A percentile compares a stretch with the other conserved stretches of the same genome.
These are phyloP conservation scores for Globisporangium uncinulatum DNA, from an alignment of 352 stramenopile species.

Conservation along the genomic window DNA sequence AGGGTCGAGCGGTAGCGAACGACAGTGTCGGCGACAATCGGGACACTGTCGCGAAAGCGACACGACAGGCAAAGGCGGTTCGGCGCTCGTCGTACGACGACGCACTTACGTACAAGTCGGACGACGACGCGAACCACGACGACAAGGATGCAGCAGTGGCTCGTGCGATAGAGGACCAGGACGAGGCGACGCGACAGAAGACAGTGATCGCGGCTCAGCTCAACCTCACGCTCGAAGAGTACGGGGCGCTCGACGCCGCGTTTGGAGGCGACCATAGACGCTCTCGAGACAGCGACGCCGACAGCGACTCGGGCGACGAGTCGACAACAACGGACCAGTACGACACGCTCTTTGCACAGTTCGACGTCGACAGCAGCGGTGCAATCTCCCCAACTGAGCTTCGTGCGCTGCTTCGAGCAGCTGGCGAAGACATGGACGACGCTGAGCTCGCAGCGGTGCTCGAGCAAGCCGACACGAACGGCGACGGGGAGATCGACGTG, in stretches of 20 bases:
- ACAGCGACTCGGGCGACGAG: conserved; percentile 9
- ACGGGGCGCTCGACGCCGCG: conserved; percentile 53
- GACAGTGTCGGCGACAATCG: conserved; percentile 5
- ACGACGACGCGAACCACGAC: conserved; percentile 11
- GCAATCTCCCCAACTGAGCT: conserved; percentile 72
- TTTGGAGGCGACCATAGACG: conserved; percentile 24
- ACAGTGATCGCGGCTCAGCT: conserved; percentile 46
- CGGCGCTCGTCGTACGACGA: conserved; percentile 20
- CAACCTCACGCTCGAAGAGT: conserved; percentile 62
- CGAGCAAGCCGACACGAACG: conserved; percentile 57
- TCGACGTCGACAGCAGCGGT: conserved; percentile 74
- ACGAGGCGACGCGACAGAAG: conserved; percentile 49
- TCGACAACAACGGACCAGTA: conserved; percentile 43
- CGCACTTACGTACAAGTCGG: conserved; percentile 30
- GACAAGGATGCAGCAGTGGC: conserved; percentile 6
- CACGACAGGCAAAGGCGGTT: not conserved
- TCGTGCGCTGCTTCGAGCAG: conserved; percentile 37
- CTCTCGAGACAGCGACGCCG: conserved; percentile 7
- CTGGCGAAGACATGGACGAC: conserved; percentile 76
- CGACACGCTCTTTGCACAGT: conserved; percentile 55
- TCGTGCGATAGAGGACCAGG: conserved; percentile 28
- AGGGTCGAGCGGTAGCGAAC: conserved; percentile 18
- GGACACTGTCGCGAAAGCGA: conserved; percentile 7
- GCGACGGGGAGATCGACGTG: conserved; percentile 76
- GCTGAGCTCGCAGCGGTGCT: conserved; percentile 61